Conservation (phyloP, 352 stramenopile species). For the Pythium phragmiticola region DNA sequence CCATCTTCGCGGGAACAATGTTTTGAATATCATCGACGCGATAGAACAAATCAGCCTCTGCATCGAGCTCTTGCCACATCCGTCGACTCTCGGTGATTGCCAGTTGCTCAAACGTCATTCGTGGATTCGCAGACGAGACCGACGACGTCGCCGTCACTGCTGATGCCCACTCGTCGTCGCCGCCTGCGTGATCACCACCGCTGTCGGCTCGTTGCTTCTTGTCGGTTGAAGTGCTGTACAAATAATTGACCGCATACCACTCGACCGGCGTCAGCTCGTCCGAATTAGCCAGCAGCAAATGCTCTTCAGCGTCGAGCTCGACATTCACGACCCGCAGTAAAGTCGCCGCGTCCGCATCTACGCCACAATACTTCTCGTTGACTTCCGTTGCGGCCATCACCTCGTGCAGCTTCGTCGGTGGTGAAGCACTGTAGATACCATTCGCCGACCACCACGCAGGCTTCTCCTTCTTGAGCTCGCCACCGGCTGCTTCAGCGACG, state of each 20-base stretch:
- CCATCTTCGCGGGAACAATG: background rate
- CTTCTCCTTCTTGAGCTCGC: slow-evolving; percentile 48
- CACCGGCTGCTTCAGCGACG: slow-evolving; percentile 39
- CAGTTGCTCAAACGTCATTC: slow-evolving; percentile 21
- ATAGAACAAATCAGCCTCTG: slow-evolving; percentile 26
- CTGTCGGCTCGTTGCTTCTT: slow-evolving; percentile 32
- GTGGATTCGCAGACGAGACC: slow-evolving; percentile 3
- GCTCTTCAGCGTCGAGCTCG: slow-evolving; percentile 78
- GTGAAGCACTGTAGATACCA: slow-evolving; percentile 19
- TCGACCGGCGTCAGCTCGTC: slow-evolving; percentile 83
- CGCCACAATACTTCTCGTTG: slow-evolving; percentile 47
- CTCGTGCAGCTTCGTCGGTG: slow-evolving; percentile 14
- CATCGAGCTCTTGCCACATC: slow-evolving; percentile 23
- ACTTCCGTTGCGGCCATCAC: slow-evolving; percentile 42
- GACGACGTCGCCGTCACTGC: slow-evolving; percentile 17
- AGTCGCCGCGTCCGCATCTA: slow-evolving; percentile 38
- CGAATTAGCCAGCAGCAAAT: slow-evolving; percentile 78
- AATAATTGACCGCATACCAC: slow-evolving; percentile 83
- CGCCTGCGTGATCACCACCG: background rate
- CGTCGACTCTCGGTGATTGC: slow-evolving; percentile 15
- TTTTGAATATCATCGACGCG: background rate
- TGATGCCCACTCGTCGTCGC: slow-evolving; percentile 26
- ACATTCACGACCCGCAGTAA: slow-evolving; percentile 57
- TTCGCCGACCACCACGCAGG: slow-evolving; percentile 67
- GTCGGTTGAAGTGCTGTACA: slow-evolving; percentile 62